phyloP scores from a whole-genome alignment of 2,329 filamentous ascomycete species.

The Cladosporium cucumerinum region DNA sequence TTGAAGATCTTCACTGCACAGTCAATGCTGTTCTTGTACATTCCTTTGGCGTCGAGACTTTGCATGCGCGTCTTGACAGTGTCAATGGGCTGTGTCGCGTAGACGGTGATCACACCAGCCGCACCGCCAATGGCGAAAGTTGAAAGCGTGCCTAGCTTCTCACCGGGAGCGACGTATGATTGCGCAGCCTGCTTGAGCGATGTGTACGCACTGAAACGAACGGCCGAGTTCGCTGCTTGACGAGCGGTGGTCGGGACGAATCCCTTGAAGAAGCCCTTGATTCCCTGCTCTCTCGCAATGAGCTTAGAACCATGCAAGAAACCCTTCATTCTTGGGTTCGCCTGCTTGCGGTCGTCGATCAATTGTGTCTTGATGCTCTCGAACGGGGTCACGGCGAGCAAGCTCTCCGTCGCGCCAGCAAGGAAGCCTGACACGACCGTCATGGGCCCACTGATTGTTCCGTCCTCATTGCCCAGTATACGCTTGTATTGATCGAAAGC shows the following conservation, averaged over 20 bases:
- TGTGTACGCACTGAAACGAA: conserved; percentile 91
- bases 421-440: conserved; percentile 94
- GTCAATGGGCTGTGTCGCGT: conserved; percentile 69
- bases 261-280: conserved; percentile 93
- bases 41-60: conserved; percentile 75
- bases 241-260: conserved; percentile 92
- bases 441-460: conserved; percentile 82
- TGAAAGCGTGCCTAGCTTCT: conserved; percentile 82
- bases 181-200: conserved; percentile 88
- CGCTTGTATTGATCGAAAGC: conserved; percentile 94
- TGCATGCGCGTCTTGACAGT: conserved; percentile 98
- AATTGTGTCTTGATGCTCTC: conserved; percentile 98
- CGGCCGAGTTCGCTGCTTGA: conserved; percentile 91
- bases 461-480: conserved; percentile 75
- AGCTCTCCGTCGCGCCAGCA: conserved; percentile 87
- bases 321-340: conserved; percentile 81
- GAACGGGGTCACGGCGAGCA: conserved; percentile 91
- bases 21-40: conserved; percentile 83
- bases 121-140: conserved; percentile 90
- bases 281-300: conserved; percentile 81
- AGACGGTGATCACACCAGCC: conserved; percentile 88
- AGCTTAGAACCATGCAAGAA: conserved; percentile 87
- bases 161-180: conserved; percentile 86
- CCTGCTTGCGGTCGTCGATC: conserved; percentile 90
- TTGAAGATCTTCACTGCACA: conserved; percentile 81